Base-by-base conservation (phyloP, 352 stramenopile genomes). In the Albugo candida region DNA sequence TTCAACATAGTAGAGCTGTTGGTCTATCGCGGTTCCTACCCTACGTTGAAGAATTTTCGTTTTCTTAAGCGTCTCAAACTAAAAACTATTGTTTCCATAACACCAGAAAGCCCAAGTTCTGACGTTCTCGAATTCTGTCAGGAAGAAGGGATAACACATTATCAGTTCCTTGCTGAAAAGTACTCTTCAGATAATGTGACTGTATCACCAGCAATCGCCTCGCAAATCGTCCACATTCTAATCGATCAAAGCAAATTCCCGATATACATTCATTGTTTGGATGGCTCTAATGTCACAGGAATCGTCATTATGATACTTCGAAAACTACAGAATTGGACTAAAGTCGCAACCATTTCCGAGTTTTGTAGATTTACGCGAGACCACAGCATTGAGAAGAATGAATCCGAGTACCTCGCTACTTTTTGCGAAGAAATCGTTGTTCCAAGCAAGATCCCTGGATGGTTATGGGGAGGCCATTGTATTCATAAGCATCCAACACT, bases 311-410 rank as follows among this genome's bases (percentile, higher is more conserved):
- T 92, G 78, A 73, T 88, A 47, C 60, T 88, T 48, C 67, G 78
- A 47, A 87, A 88, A 58, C 62, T 91, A 17, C 75, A 88, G 62
- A 86, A 91, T 56, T 91, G 78, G 78, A 87, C 75, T 42, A 87
- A 88, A 47, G 60, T 88, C 24, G 75, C 75, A 11, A 91, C 68
- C 1, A 49, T 86, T 17, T 77, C 74, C 8, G 78, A 91, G 54
- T 91, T 91, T 50, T 91, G 78, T 31, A 80, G 74, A 27, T 91
- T 91, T 47, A 91, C 78, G 42, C 72, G 75, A 24, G 78, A 91
- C 45, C 78, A 91, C 38, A 67, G 65, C 35, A 83, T 91, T 16
- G 78, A 91, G 54, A 91, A 91, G 49, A 71, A 91, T 51, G 77
- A 91, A 52, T 85, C 72, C 35, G 75, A 91, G 58, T 91, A 85